Conservation (phyloP, 129 eudicot species). For the Deinandra increscens region DNA sequence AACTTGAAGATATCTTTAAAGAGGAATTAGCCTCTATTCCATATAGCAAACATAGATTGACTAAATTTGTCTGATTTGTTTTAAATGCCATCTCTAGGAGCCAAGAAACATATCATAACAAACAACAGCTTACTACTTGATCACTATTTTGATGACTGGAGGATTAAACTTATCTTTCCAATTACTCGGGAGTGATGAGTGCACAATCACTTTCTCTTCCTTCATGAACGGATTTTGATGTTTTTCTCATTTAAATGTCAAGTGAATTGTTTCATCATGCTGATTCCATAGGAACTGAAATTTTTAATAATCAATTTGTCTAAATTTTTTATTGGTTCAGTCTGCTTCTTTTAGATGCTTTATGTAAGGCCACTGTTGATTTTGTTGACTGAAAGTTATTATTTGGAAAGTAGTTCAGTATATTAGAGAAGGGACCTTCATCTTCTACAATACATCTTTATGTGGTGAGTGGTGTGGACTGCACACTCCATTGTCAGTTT, state of each 20-base stretch:
- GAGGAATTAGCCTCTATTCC: too few relatives aligned
- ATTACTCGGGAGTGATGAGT: too few relatives aligned
- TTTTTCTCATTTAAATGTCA: not conserved
- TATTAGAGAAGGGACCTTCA: not conserved
- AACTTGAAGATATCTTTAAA: too few relatives aligned
- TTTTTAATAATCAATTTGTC: not conserved
- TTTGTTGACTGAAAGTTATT: not conserved
- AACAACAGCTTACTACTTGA: too few relatives aligned
- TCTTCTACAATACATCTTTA: not conserved
- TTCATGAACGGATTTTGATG: not conserved
- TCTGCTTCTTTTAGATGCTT: not conserved
- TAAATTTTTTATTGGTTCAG: not conserved
- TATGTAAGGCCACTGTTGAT: conserved; percentile 1
- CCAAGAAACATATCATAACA: too few relatives aligned
- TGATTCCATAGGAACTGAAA: not conserved
- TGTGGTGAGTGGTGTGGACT: conserved; percentile 10
- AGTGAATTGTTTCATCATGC: not conserved
- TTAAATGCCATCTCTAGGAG: too few relatives aligned
- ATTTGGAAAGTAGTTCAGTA: conserved; percentile 5
- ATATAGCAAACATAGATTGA: too few relatives aligned
- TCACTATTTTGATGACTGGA: too few relatives aligned
- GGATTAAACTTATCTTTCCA: too few relatives aligned
- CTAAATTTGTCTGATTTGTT: too few relatives aligned
- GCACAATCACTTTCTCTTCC: too few relatives aligned
- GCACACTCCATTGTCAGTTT: conserved; percentile 11